Evolutionary conservation across 768 basidiomycete species (phyloP).

Genomic region (Galerina marginata): DNA sequence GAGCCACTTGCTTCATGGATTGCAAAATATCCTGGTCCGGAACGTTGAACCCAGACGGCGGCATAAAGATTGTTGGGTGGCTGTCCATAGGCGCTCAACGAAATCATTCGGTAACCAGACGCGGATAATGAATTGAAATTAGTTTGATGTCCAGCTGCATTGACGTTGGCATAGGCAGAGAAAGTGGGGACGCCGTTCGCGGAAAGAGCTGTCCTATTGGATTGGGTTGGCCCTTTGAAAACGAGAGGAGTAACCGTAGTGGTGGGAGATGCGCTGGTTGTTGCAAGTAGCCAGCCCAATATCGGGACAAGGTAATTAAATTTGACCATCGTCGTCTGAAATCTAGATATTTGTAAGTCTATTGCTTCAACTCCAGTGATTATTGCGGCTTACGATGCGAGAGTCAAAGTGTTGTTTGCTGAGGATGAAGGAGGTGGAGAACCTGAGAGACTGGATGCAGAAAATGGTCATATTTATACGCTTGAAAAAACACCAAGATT

Average conservation of each 20-base stretch:
- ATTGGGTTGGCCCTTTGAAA: no score
- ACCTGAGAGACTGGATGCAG: no score
- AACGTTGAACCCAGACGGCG: constrained; percentile 5
- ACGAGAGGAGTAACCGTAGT: neutral
- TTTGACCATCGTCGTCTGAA: neutral
- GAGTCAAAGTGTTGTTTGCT: no score
- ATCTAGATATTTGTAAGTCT: no score
- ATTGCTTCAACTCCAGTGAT: no score
- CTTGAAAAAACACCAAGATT: no score
- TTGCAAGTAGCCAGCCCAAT: neutral
- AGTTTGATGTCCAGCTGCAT: constrained; percentile 3
- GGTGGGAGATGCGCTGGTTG: neutral
- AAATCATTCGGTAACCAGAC: constrained; percentile 7
- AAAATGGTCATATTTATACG: no score
- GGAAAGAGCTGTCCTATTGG: neutral
- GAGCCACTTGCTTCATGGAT: constrained; percentile 7
- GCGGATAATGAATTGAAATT: neutral
- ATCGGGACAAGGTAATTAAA: neutral
- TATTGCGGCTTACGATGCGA: no score
- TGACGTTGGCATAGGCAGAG: constrained; percentile 1
- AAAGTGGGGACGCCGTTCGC: neutral
- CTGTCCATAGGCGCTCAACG: constrained; percentile 5
- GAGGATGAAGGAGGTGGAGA: no score
- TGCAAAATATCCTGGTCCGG: neutral
- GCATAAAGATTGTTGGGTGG: constrained; percentile 5